Evolutionary conservation across 352 stramenopile species (phyloP), one percentile per base, ranked within the genome.

Genomic region (Blastocystis sp.): DNA sequence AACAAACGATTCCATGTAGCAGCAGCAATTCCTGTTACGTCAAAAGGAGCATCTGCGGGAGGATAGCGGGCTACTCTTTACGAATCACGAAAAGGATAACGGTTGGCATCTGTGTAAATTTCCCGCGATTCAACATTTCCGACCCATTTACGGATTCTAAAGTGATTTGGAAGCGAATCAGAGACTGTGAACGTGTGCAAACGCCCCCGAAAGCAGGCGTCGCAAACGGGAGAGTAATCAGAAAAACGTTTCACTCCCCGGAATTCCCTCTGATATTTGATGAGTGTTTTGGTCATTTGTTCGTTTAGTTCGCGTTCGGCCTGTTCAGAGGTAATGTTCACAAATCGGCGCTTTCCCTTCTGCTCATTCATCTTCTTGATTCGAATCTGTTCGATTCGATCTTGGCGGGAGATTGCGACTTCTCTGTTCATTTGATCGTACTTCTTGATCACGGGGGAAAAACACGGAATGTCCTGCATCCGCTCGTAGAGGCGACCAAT

Each of bases 1-100:
- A 81, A 81, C 32, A 81, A 24, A n/a, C 69, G 69, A 44, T 81
- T 81, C 44, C 53, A 34, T 21, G 21, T 57, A 27, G 27, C 46
- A 4, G 48, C 40, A n/a, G 46, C 69, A n/a, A 81, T 44, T 4
- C 40, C 69, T 18, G 69, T 81, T 4, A 81, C 69, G 16, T 81
- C 69, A n/a, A 64, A 81, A 11, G 46, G 27, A 59, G 14, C 56
- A 16, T n/a, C 24, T 3, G 69, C 14, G 18, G 11, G 36, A 3
- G 69, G n/a, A 61, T 48, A 81, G 7, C 8, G 11, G 8, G 49
- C 69, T 81, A 81, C n/a, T 16, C 0, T 2, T 81, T 38, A 75
- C 21, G 27, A 24, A 53, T 2, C 36, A 48, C 4, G 24, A 53
- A 1, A 36, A 56, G 18, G 48, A 75, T 11, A 36, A 75, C 63